Evolutionary conservation across 2,329 filamentous ascomycete species (phyloP).

Genomic region (Pleomassaria siparia): DNA sequence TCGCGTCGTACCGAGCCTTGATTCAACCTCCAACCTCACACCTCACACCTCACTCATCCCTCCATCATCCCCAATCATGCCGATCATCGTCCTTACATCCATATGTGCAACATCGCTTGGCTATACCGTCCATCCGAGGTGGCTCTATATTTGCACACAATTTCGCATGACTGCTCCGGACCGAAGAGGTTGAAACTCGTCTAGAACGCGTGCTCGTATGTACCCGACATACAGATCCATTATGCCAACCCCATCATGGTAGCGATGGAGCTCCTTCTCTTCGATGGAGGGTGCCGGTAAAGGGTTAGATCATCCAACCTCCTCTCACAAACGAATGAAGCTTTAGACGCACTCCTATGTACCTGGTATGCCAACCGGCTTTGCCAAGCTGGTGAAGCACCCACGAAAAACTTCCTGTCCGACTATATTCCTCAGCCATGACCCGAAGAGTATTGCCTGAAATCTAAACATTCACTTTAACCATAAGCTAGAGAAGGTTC

Average conservation of each 20-base stretch:
- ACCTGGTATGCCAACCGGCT: no score
- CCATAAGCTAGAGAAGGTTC: neutral
- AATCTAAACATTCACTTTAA: neutral
- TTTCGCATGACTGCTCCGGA: neutral
- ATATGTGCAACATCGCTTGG: neutral
- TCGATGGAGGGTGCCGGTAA: neutral
- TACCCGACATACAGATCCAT: neutral
- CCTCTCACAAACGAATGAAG: no score
- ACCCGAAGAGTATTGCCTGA: neutral
- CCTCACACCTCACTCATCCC: neutral
- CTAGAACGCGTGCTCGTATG: neutral
- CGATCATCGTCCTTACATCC: neutral
- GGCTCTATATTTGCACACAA: neutral
- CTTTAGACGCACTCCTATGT: no score
- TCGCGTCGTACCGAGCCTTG: neutral
- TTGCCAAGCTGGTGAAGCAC: neutral
- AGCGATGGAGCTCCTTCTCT: neutral
- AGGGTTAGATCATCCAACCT: neutral
- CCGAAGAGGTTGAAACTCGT: no score
- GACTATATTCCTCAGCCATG: neutral
- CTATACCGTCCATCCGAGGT: neutral
- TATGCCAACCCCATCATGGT: neutral
- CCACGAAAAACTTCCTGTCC: neutral
- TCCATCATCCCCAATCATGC: neutral
- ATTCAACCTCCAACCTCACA: neutral